These are phyloP conservation scores for Pseudoscleropodium purum DNA, from an alignment of 225 moss, liverwort and hornwort species.

Conservation along the genomic window DNA sequence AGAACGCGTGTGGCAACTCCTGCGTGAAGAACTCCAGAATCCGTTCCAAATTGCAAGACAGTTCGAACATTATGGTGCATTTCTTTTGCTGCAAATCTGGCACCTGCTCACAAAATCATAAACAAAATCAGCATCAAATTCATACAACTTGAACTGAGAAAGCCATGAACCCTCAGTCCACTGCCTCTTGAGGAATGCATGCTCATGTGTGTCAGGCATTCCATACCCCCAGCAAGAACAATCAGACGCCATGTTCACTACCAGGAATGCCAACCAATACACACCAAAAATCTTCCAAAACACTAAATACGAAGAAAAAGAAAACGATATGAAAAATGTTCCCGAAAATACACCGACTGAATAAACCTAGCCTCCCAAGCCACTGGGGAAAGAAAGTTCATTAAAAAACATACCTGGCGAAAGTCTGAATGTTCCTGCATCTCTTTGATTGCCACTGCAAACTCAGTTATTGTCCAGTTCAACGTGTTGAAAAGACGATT, in stretches of 20 bases:
- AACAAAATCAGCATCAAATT: background rate
- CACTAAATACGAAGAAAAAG: background rate
- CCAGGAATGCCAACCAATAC: background rate
- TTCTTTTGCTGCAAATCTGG: slow-evolving; percentile 81
- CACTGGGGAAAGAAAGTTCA: background rate
- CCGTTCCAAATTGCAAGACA: slow-evolving; percentile 92
- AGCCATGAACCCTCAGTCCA: background rate
- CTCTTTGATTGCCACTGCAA: slow-evolving; percentile 90
- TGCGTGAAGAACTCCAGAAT: slow-evolving; percentile 96
- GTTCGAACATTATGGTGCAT: slow-evolving; percentile 94
- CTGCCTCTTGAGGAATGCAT: background rate
- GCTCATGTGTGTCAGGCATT: background rate
- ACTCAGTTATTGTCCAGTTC: slow-evolving; percentile 98
- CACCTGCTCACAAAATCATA: slow-evolving; percentile 32
- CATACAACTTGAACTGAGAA: background rate
- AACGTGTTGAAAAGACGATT: slow-evolving; percentile 98
- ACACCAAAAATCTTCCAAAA: background rate
- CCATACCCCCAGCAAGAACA: background rate
- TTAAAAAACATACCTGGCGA: slow-evolving; percentile 44
- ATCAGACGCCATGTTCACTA: background rate
- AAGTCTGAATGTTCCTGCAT: slow-evolving; percentile 84
- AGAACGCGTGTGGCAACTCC: slow-evolving; percentile 79
- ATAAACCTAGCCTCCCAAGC: background rate
- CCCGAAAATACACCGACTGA: background rate
- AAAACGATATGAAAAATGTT: background rate